phyloP scores from a whole-genome alignment of 2,329 filamentous ascomycete species.

The Mycosphaerella sp. region DNA sequence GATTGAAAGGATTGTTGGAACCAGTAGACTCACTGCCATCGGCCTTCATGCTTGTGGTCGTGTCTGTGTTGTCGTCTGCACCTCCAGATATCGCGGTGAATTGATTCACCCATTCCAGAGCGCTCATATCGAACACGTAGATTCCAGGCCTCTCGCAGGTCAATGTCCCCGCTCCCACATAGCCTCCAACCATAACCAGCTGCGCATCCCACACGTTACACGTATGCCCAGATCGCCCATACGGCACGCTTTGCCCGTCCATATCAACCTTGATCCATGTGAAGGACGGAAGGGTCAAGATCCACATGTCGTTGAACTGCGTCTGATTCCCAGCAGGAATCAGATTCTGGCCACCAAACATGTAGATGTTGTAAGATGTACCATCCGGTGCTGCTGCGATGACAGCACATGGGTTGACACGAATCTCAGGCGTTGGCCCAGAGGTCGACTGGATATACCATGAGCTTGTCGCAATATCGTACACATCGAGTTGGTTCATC shows the following conservation, averaged over 20 bases:
- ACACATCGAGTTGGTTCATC: constrained; percentile 66
- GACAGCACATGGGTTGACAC: constrained; percentile 64
- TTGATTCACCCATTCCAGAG: constrained; percentile 59
- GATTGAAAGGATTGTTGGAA: constrained; percentile 37
- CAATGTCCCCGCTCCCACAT: constrained; percentile 50
- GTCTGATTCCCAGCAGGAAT: constrained; percentile 53
- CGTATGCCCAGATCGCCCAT: constrained; percentile 64
- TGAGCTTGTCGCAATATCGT: constrained; percentile 61
- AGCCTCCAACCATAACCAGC: constrained; percentile 73
- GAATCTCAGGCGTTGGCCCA: constrained; percentile 53
- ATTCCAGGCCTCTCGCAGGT: constrained; percentile 63
- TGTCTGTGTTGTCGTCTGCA: constrained; percentile 19
- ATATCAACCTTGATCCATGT: constrained; percentile 66
- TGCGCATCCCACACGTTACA: constrained; percentile 75
- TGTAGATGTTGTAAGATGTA: constrained; percentile 69
- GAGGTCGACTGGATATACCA: constrained; percentile 71
- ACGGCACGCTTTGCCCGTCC: constrained; percentile 42
- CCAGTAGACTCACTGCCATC: constrained; percentile 10
- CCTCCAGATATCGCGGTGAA: constrained; percentile 61
- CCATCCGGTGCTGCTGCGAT: constrained; percentile 59
- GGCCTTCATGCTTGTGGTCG: constrained; percentile 9
- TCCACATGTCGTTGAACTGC: constrained; percentile 70
- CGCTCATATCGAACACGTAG: constrained; percentile 71
- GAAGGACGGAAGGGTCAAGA: constrained; percentile 72
- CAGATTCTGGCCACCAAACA: constrained; percentile 71